Base-by-base conservation (phyloP, 148 eudicot genomes). In the Nepenthes mirabilis region DNA sequence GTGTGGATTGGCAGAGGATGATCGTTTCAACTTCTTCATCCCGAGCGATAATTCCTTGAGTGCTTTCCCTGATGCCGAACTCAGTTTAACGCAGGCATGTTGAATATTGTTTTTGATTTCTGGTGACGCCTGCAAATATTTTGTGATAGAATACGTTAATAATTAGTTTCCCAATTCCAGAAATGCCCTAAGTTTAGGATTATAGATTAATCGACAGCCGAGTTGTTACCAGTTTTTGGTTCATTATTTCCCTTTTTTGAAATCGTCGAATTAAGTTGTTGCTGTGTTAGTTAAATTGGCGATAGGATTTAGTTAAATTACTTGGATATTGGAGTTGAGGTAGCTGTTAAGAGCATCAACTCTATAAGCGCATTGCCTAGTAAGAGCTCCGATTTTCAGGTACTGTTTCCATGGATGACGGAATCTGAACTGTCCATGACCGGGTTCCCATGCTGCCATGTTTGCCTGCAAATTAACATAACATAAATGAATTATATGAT, bases 11-110 rank as follows among this genome's bases (percentile, higher is more conserved):
- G 2, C 52, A 5, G 74, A 62, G 0, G 74, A 60, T 14, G 84
- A 65, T 33, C 65, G 36, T 0, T 56, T 75, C 83, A 82, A 80
- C 61, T 58, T 72, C 52, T 65, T 70, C 33, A 88, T 73, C n/a
- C 80, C 63, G 14, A 55, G 2, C 6, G 88, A 65, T 6, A 88
- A 43, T 70, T 85, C 77, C 47, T 77, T 82, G 14, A 85, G 12
- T 1, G 84, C 88, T 11, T 59, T 48, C 59, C 86, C 70, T 34
- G 74, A 70, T 59, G 82, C 86, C 5, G 66, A 49, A 66, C 83
- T 79, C 72, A 88, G 71, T 47, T 75, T 81, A 12, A 33, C 73
- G 76, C 86, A 83, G 0, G 77, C 43, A 47, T 85, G 83, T 70
- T 73, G 66, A 37, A 85, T 64, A 65, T 70, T 77, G 2, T 48